Percentiles rank a stretch among this genome's conserved stretches.
Conservation (phyloP, 257 asterid species). For the Nicotiana obtusifolia region DNA sequence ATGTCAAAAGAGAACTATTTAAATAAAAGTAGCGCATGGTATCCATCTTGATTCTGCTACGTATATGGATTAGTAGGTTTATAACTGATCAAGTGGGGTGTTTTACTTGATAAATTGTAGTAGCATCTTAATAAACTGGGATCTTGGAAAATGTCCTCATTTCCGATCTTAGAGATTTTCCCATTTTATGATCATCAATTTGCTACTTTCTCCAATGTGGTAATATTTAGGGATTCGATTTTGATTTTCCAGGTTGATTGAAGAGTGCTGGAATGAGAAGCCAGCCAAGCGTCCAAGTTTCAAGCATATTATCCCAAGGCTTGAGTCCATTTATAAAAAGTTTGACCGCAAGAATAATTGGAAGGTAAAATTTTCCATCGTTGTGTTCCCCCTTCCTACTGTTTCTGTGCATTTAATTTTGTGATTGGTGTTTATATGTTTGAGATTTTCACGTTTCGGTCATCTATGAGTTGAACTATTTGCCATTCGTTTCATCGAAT, state of each 20-base stretch:
- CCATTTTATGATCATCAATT: neutral
- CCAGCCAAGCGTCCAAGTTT: slow-evolving; percentile 75
- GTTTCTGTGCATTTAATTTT: neutral
- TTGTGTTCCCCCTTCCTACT: neutral
- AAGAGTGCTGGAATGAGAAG: slow-evolving; percentile 76
- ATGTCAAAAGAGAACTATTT: neutral
- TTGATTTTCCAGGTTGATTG: slow-evolving; percentile 57
- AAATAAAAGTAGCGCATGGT: neutral
- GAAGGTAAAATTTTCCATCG: slow-evolving; percentile 47
- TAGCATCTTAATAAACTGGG: neutral
- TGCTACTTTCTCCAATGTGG: neutral
- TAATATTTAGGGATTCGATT: neutral
- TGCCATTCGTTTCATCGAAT: neutral
- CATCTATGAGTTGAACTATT: neutral
- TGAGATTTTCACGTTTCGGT: neutral
- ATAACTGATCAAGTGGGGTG: neutral
- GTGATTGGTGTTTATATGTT: neutral
- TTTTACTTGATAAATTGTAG: neutral
- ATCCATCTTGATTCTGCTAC: neutral
- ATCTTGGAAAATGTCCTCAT: neutral
- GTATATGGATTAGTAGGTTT: neutral
- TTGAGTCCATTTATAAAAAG: slow-evolving; percentile 54
- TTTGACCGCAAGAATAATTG: slow-evolving; percentile 63
- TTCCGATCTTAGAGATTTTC: neutral
- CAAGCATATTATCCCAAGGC: slow-evolving; percentile 73